phyloP scores from a whole-genome alignment of 805 yeast genomes.

The Lachancea cidri region DNA sequence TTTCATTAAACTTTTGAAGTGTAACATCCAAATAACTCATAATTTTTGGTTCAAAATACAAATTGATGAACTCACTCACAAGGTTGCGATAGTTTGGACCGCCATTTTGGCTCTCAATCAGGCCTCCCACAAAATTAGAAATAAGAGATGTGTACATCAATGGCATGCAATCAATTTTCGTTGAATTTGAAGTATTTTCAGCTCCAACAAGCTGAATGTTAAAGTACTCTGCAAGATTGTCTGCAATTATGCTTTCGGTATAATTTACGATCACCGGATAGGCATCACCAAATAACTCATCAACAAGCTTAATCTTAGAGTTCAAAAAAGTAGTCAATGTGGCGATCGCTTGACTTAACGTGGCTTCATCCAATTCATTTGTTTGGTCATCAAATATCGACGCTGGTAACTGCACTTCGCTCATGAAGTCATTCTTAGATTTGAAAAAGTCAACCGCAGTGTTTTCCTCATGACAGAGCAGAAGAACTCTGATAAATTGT shows the following conservation, averaged over 20 bases:
- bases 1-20: slow-evolving; percentile 27
- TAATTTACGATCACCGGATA: slow-evolving; percentile 37
- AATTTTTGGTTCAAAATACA: slow-evolving; percentile 35
- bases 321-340: slow-evolving; percentile 32
- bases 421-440: slow-evolving; percentile 33
- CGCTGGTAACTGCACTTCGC: slow-evolving; percentile 27
- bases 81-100: slow-evolving; percentile 31
- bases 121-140: slow-evolving; percentile 31
- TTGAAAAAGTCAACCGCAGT: slow-evolving; percentile 38
- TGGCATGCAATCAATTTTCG: slow-evolving; percentile 30
- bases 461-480: slow-evolving; percentile 36
- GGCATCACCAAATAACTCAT: slow-evolving; percentile 35
- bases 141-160: slow-evolving; percentile 28
- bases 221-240: slow-evolving; percentile 29
- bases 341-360: slow-evolving; percentile 21
- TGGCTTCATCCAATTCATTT: slow-evolving; percentile 16
- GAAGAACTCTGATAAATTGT: slow-evolving; percentile 29
- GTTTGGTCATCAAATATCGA: slow-evolving; percentile 23
- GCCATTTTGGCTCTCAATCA: slow-evolving; percentile 36
- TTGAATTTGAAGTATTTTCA: slow-evolving; percentile 5
- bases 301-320: slow-evolving; percentile 34
- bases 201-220: slow-evolving; percentile 16
- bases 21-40: slow-evolving; percentile 32
- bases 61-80: slow-evolving; percentile 32
- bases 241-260: slow-evolving; percentile 37